These are phyloP conservation scores for Zea luxurians DNA, from an alignment of 176 grass and related monocot genomes.

Conservation along the genomic window DNA sequence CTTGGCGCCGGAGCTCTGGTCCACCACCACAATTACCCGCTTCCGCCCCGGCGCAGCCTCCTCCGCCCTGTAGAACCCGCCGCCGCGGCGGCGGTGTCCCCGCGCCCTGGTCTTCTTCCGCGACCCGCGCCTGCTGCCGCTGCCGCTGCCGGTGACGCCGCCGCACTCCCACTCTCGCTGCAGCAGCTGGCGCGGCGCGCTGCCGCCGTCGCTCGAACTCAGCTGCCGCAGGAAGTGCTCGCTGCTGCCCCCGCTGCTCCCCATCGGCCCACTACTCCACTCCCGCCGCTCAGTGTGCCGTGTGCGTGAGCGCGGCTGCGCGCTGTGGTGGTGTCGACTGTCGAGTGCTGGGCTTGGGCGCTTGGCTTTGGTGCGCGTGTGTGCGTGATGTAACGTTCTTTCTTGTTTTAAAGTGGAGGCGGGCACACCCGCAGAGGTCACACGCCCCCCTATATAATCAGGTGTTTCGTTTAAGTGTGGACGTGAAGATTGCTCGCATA, in stretches of 20 bases:
- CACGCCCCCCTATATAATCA: not conserved
- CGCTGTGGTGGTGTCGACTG: constrained; percentile 7
- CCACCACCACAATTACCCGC: constrained; percentile 90
- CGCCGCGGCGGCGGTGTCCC: constrained; percentile 38
- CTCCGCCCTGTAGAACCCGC: constrained; percentile 42
- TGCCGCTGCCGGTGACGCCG: constrained; percentile 3
- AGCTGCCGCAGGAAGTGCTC: constrained; percentile 72
- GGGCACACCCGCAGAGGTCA: not conserved
- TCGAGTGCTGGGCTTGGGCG: constrained; percentile 20
- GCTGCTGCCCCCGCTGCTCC: constrained; percentile 56
- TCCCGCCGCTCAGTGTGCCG: not conserved
- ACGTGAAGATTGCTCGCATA: too few species aligned
- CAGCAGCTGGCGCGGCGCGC: not conserved
- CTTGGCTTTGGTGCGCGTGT: constrained; percentile 35
- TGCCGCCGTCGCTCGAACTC: constrained; percentile 52
- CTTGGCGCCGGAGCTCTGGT: constrained; percentile 76
- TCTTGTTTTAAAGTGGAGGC: constrained; percentile 39
- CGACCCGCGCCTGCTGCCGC: constrained; percentile 48
- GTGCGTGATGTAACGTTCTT: constrained; percentile 38
- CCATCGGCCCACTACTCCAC: constrained; percentile 37
- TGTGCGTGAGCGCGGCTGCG: not conserved
- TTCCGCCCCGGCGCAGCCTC: constrained; percentile 57
- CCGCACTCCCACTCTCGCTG: constrained; percentile 41
- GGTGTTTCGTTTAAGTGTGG: not conserved
- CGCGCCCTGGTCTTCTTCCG: constrained; percentile 40